Evolutionary conservation across 352 stramenopile species (phyloP), one percentile per base, ranked within the genome.

Genomic region (Chrysophaeum taylorii): DNA sequence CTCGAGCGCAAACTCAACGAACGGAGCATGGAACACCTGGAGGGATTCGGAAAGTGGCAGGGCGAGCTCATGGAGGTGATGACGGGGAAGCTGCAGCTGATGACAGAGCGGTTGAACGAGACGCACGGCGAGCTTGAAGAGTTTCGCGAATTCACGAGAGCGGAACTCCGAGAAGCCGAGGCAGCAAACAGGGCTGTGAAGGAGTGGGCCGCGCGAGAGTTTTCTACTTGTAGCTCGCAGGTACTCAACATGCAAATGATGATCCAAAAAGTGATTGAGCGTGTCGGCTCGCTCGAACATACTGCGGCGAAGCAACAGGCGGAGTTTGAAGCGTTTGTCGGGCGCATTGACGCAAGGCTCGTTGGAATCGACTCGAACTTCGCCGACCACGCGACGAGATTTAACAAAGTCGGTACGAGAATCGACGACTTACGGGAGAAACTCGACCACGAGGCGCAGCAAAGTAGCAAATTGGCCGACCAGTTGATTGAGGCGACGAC

Each of bases 31-130:
- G 33, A 66, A 2, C 57, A 66, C 33, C 18, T 66, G 1, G 33
- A 27, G 5, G 36, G 36, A 31, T 66, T 66, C 27, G 57, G 33
- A 18, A 66, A 27, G 9, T 66, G 57, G 57, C 57, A 66, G 57
- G 57, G 33, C 33, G n/a, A 66, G 41, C 36, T 66, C 14, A 43
- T 31, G 31, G 33, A 42, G 5, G 57, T 66, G 57, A 66, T 23
- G 7, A 29, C 14, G 2, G 57, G 57, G 12, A 15, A 36, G 14
- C 35, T 27, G 1, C 14, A 9, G 21, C 18, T 31, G 2, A 9
- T 66, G 12, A 36, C 41, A 2, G 57, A 45, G 23, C 9, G 31
- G 36, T 33, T 66, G 23, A 27, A 7, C 1, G 31, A 42, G 35
- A 33, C 9, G 33, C 14, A 45, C 33, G 36, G 2, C 1, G 57